Evolutionary conservation across 140 eudicot genomes (phyloP), one percentile per base, ranked within the genome.

Genomic region (Stevia rebaudiana): DNA sequence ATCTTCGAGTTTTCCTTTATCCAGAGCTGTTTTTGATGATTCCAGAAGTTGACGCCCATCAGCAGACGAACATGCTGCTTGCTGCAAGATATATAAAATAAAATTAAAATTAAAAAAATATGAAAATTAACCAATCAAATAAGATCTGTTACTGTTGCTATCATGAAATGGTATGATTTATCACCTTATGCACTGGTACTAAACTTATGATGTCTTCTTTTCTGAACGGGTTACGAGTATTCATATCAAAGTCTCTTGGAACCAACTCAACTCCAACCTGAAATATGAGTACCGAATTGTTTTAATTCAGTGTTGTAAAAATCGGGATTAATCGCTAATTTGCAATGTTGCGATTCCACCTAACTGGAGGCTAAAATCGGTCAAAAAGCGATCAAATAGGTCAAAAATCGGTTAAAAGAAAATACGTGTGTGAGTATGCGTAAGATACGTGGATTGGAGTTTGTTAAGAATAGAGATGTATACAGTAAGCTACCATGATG

Each of bases 61-160:
- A 15, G 99, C 99, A 47, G 99, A 88, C 5, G 97, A 94, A 69
- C 99, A 94, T 47, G 99, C 99, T 39, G 95, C 97, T 88, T 94
- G 99, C 99, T 94, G 91, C 70, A 81, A 69, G 39, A 48, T 48
- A 60, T 55, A 71, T 30, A 51, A 41, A 33, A 33, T 21, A 60
- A 30, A 58, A 51, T 68, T 65, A 43, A 22, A 47, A 58, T 46
- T 68, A 61, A 43, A 22, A 47, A 10, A 60, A 52, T 57, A 53
- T 65, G 67, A 24, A 15, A 33, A 65, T 21, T 53, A 40, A 64
- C 43, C 19, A 55, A 37, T 13, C n/a, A 28, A 18, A 31, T 6
- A 65, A 54, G 31, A 73, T 49, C 35, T 56, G 44, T 23, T 52
- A 28, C 35, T 56, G 44, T 23, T 52, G 36, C 66, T 3, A 69